A percentile compares a stretch with the other conserved stretches of the same genome.
phyloP scores from a whole-genome alignment of 495 filamentous ascomycete genomes.

The Penicillium paxilli region DNA sequence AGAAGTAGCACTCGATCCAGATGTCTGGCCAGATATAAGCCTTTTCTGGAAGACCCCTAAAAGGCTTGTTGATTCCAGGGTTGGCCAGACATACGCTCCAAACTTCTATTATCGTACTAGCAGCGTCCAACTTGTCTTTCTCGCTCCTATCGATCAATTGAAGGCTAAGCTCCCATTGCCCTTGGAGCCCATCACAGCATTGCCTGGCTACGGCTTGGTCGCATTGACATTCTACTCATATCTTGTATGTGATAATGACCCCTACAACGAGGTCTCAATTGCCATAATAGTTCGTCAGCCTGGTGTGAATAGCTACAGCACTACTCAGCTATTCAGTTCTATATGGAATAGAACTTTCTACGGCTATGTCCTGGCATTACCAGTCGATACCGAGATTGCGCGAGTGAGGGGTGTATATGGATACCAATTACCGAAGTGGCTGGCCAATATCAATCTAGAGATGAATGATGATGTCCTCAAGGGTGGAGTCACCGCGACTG shows the following conservation, averaged over 20 bases:
- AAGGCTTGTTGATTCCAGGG: conserved; percentile 12
- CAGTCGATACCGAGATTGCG: conserved; percentile 14
- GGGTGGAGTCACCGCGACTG: conserved; percentile 2
- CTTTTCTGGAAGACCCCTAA: conserved; percentile 8
- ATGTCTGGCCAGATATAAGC: conserved; percentile 1
- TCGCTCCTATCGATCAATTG: conserved; percentile 5
- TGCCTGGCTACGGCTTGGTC: conserved; percentile 11
- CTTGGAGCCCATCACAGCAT: conserved; percentile 13
- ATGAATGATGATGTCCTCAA: conserved; percentile 2
- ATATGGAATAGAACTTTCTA: conserved; percentile 15
- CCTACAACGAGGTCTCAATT: conserved; percentile 13
- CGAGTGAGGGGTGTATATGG: conserved; percentile 11
- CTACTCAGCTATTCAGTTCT: conserved; percentile 10
- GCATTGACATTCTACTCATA: conserved; percentile 13
- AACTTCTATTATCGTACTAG: conserved; percentile 3
- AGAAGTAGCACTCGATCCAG: conserved; percentile 10
- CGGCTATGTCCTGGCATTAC: conserved; percentile 10
- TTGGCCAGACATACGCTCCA: conserved; percentile 11
- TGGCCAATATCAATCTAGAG: conserved; percentile 10
- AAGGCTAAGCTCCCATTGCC: conserved; percentile 9
- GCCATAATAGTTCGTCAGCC: conserved; percentile 13
- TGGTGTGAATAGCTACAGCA: conserved; percentile 8
- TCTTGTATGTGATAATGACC: conserved; percentile 11
- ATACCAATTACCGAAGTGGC: conserved; percentile 15
- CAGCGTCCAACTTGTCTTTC: conserved; percentile 10